Conservation (phyloP, 495 filamentous ascomycete genomes). For the Penicillium arizonense region DNA sequence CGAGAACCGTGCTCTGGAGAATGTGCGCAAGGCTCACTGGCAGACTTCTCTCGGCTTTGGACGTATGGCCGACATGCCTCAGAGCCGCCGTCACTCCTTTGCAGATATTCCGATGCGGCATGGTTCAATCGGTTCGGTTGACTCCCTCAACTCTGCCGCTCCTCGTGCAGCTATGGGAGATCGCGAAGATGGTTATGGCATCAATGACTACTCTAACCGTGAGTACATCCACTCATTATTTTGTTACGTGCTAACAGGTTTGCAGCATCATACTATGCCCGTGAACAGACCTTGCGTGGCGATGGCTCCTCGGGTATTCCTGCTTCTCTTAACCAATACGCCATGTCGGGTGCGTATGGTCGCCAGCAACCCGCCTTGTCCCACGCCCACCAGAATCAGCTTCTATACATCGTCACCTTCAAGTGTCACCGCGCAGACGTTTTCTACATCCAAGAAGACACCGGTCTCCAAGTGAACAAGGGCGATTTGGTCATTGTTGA, state of each 20-base stretch:
- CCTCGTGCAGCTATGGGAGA: constrained; percentile 33
- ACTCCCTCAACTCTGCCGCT: constrained; percentile 37
- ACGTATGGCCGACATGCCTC: constrained; percentile 65
- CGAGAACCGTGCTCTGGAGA: constrained; percentile 75
- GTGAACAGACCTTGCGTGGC: constrained; percentile 41
- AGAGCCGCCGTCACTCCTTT: constrained; percentile 96
- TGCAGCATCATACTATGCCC: constrained; percentile 51
- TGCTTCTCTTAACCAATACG: constrained; percentile 53
- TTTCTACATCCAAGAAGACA: constrained; percentile 94
- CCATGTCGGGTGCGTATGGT: constrained; percentile 45
- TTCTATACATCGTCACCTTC: constrained; percentile 92
- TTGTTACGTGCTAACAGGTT: constrained; percentile 9
- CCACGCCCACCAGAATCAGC: constrained; percentile 74
- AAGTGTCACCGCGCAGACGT: constrained; percentile 93
- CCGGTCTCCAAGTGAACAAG: constrained; percentile 81
- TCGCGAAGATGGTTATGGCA: constrained; percentile 39
- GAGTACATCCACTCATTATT: not conserved
- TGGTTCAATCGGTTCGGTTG: constrained; percentile 64
- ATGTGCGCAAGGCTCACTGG: constrained; percentile 81
- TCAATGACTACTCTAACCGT: constrained; percentile 26
- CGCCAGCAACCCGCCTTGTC: constrained; percentile 59
- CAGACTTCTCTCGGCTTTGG: constrained; percentile 82
- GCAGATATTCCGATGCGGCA: constrained; percentile 77
- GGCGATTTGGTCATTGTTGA: constrained; percentile 97
- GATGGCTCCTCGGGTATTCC: constrained; percentile 40